Conservation (phyloP, 805 yeast genomes). For the Wickerhamiella nectarea region DNA sequence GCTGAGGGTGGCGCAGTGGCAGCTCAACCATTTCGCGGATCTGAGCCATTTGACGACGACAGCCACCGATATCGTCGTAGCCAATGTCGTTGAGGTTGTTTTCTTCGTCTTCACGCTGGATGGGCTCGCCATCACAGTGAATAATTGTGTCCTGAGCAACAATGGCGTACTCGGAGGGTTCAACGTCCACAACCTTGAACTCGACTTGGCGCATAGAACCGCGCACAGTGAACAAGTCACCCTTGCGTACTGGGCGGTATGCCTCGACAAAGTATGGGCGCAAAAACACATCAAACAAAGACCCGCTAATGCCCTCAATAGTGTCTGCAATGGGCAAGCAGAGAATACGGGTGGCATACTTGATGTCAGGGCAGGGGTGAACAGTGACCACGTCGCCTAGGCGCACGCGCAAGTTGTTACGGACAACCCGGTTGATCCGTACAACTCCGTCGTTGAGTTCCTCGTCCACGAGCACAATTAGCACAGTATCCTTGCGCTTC, state of each 20-base stretch:
- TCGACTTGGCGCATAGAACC: slow-evolving; percentile 99
- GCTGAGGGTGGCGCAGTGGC: slow-evolving; percentile 96
- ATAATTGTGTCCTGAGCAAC: slow-evolving; percentile 97
- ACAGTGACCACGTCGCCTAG: slow-evolving; percentile 84
- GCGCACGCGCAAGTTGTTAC: slow-evolving; percentile 88
- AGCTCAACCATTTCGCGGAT: slow-evolving; percentile 96
- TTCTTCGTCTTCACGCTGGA: slow-evolving; percentile 95
- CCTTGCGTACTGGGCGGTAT: slow-evolving; percentile 95
- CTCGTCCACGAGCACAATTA: slow-evolving; percentile 90
- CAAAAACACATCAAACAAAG: slow-evolving; percentile 85
- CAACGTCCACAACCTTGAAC: slow-evolving; percentile 95
- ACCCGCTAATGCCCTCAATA: slow-evolving; percentile 94
- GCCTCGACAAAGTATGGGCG: slow-evolving; percentile 99
- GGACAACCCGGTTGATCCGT: slow-evolving; percentile 85
- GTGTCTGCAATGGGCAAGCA: slow-evolving; percentile 96
- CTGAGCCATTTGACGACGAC: slow-evolving; percentile 99
- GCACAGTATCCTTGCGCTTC: slow-evolving; percentile 93
- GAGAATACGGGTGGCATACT: slow-evolving; percentile 87
- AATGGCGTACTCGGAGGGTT: slow-evolving; percentile 92
- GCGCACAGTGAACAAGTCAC: slow-evolving; percentile 89
- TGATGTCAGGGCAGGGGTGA: slow-evolving; percentile 96
- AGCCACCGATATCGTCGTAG: slow-evolving; percentile 97
- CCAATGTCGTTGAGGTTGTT: slow-evolving; percentile 94
- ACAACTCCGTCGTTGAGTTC: slow-evolving; percentile 94
- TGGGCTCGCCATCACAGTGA: slow-evolving; percentile 98